Evolutionary conservation across 371 early-diverging fungal genomes (phyloP), one percentile per base, ranked within the genome.

Genomic region (Blakeslea trispora): DNA sequence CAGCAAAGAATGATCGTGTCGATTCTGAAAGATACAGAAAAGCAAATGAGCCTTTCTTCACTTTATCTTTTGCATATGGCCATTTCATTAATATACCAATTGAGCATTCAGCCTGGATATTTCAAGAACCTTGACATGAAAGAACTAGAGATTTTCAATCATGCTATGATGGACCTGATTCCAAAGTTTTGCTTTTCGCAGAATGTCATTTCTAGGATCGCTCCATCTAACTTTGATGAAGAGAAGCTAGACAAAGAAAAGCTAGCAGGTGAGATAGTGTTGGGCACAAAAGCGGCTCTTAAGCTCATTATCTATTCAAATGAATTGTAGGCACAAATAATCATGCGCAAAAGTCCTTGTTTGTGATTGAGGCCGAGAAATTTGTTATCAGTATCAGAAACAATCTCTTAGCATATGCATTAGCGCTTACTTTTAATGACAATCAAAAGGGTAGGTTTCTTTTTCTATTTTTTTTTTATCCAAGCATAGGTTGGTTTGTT

Each of bases 1-100:
- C 50, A 88, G 58, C 81, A 81, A 50, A 79, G 73, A n/a, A 64
- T 79, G 3, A 58, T 91, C 17, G 61, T 79, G 28, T 59, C 78
- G 15, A 81, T 88, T 40, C 57, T 90, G 24, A 74, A 72, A 32
- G 84, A 86, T 51, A 64, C 63, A 19, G 39, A 42, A 37, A 22
- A 53, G 8, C 51, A 59, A 15, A 24, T 53, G 13, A 74, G 79
- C 1, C 60, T 86, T 8, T 62, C 79, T 5, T 63, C 74, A 19
- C 62, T 85, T 34, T 53, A 64, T 21, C 74, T 83, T 48, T 57
- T 77, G 14, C 73, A 81, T 57, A 69, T 76, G 5, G 57, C 62
- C 5, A 72, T 74, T 15, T 58, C 60, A 0, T 35, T 85, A 22
- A 57, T 85, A 31, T 70, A 72, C 31, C 75, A 71, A 45, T 54